Conservation (phyloP, 2,329 filamentous ascomycete species). For the Trichophyton rubrum region DNA sequence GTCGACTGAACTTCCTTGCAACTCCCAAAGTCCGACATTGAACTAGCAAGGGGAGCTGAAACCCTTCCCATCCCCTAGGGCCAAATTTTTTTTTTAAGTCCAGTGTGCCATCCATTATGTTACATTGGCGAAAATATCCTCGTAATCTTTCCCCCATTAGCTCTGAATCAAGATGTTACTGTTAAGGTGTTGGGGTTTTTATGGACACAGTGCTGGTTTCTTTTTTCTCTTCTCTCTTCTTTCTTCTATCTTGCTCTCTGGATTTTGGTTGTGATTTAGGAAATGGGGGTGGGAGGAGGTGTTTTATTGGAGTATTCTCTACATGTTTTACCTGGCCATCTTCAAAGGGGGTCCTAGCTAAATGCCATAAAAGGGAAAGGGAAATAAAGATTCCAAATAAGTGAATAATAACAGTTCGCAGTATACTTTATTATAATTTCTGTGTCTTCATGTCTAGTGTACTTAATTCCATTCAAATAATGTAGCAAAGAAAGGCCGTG, state of each 20-base stretch:
- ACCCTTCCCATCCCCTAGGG: not conserved
- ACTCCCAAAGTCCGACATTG: slow-evolving; percentile 33
- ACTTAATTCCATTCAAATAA: not conserved
- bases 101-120: not conserved
- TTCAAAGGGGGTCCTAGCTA: not conserved
- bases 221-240: not conserved
- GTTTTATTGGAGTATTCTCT: not conserved
- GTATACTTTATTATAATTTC: not conserved
- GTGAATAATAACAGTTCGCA: not conserved
- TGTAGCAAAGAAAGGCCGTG: not conserved
- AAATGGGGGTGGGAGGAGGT: not conserved
- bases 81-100: not conserved
- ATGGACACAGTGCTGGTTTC: not conserved
- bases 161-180: not conserved
- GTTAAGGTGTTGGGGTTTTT: not conserved
- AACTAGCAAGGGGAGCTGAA: not conserved
- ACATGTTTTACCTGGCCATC: not conserved
- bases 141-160: not conserved
- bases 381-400: not conserved
- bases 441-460: not conserved
- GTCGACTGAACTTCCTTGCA: slow-evolving; percentile 37
- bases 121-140: not conserved
- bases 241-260: not conserved
- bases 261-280: not conserved
- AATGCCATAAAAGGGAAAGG: not conserved